phyloP scores from a whole-genome alignment of 257 asterid species.

The Paraleonurus japonicus region DNA sequence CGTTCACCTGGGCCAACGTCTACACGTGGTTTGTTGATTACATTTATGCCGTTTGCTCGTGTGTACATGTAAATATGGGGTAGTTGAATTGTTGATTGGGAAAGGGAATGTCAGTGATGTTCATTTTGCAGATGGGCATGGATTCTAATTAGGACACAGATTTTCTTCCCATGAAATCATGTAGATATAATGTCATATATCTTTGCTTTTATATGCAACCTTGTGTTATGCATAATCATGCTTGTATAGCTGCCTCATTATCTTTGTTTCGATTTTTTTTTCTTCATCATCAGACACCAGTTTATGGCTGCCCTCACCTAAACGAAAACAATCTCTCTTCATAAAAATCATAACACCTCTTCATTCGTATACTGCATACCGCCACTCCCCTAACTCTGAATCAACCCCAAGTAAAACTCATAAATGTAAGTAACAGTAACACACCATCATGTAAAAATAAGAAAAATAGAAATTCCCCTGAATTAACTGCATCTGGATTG shows the following conservation, averaged over 20 bases:
- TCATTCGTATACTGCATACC: not conserved
- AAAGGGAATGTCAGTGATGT: not conserved
- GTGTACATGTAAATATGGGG: not conserved
- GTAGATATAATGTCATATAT: not conserved
- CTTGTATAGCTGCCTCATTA: no score
- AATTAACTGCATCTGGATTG: not conserved
- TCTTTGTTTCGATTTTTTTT: no score
- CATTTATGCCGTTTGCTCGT: not conserved
- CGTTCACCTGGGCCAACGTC: conserved; percentile 45
- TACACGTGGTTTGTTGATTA: conserved; percentile 16
- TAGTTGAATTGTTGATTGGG: not conserved
- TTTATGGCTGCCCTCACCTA: no score
- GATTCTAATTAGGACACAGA: not conserved
- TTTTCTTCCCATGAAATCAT: not conserved
- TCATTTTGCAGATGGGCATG: not conserved
- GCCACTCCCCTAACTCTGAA: not conserved
- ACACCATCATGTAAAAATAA: not conserved
- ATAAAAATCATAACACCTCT: not conserved
- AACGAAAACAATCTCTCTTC: not conserved
- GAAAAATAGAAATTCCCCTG: not conserved
- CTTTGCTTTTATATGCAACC: not conserved
- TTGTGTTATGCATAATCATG: no score
- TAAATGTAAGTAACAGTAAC: no score
- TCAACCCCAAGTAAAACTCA: not conserved
- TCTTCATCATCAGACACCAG: no score